Percentiles rank a stretch among this genome's conserved stretches.
Conservation (phyloP, 352 stramenopile genomes). For the Pythium brachiatum region DNA sequence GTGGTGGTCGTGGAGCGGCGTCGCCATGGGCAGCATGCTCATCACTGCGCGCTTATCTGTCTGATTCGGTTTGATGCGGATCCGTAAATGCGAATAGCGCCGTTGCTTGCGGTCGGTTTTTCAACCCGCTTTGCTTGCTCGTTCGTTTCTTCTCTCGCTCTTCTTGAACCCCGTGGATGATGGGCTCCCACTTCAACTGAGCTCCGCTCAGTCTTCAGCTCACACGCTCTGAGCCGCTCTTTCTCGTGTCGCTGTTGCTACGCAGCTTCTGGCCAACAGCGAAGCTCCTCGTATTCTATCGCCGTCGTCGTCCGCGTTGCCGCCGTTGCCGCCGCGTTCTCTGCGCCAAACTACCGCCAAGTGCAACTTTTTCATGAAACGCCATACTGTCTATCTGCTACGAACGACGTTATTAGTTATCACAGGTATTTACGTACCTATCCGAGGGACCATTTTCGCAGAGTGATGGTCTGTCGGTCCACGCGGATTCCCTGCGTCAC, state of each 20-base stretch:
- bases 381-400: slow-evolving; percentile 12
- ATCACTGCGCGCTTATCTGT: background rate
- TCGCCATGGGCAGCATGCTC: slow-evolving; percentile 16
- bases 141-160: background rate
- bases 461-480: slow-evolving; percentile 26
- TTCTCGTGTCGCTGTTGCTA: background rate
- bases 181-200: background rate
- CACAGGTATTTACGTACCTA: slow-evolving; percentile 2
- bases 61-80: background rate
- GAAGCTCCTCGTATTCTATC: background rate
- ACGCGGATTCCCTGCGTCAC: background rate
- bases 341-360: slow-evolving; percentile 18
- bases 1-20: slow-evolving; percentile 5
- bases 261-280: background rate
- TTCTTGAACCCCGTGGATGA: background rate
- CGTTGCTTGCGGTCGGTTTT: background rate
- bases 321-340: background rate
- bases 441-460: background rate
- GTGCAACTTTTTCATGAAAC: slow-evolving; percentile 29
- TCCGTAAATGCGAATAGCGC: background rate
- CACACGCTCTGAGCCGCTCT: background rate
- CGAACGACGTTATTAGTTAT: background rate
- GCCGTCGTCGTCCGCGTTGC: background rate
- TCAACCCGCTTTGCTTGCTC: slow-evolving; percentile 7
- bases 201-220: background rate